These are phyloP conservation scores for Coniochaeta hoffmannii DNA, from an alignment of 2,329 filamentous ascomycete species.

Conservation along the genomic window DNA sequence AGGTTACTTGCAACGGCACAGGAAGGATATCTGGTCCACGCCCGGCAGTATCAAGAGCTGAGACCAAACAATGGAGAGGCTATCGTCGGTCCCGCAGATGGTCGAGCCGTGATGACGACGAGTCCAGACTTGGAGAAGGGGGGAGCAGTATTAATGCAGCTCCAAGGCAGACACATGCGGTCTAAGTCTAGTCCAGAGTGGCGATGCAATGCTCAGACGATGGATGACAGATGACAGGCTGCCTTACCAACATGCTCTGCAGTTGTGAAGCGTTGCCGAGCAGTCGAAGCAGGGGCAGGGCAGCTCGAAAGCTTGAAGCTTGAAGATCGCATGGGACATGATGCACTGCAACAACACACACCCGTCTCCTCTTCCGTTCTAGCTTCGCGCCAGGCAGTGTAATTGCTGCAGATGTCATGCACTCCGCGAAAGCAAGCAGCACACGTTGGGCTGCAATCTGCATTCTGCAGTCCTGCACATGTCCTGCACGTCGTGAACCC, in stretches of 20 bases:
- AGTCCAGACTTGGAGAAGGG: background rate
- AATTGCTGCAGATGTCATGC: background rate
- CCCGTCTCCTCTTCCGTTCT: background rate
- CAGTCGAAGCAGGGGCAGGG: background rate
- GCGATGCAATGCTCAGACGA: background rate
- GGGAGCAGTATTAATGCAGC: background rate
- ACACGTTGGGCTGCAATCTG: slow-evolving; percentile 1
- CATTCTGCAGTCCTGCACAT: background rate
- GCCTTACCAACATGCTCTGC: background rate
- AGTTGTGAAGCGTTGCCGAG: background rate
- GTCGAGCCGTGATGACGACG: background rate
- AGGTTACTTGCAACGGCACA: background rate
- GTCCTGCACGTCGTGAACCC: background rate
- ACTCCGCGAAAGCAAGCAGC: too few relatives aligned
- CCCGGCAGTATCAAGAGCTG: background rate
- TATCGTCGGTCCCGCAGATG: background rate
- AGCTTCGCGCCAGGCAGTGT: background rate
- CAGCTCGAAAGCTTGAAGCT: background rate
- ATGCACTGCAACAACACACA: slow-evolving; percentile 3
- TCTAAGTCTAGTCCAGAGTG: background rate
- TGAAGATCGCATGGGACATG: slow-evolving; percentile 2
- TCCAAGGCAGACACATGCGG: background rate
- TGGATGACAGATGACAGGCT: too few relatives aligned
- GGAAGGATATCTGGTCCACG: background rate
- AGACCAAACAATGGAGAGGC: background rate